These are phyloP conservation scores for Helminthosporium solani DNA, from an alignment of 2,329 filamentous ascomycete genomes.

Conservation along the genomic window DNA sequence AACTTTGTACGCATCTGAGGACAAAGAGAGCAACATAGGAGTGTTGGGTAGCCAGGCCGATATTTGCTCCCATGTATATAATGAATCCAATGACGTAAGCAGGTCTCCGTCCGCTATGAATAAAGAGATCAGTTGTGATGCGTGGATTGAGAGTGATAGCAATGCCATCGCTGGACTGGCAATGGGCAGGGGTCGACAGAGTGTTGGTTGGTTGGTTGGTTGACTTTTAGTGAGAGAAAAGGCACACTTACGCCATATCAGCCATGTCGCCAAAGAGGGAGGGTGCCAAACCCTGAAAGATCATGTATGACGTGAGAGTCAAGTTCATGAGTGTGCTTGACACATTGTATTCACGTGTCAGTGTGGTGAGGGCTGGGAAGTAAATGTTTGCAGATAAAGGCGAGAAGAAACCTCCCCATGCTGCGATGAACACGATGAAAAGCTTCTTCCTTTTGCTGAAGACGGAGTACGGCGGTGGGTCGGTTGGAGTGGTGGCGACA, in stretches of 20 bases:
- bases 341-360: constrained; percentile 40
- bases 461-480: constrained; percentile 19
- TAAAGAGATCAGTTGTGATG: neutral
- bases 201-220: too few species aligned
- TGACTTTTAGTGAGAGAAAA: too few species aligned
- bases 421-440: constrained; percentile 48
- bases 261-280: constrained; percentile 52
- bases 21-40: constrained; percentile 28
- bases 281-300: constrained; percentile 52
- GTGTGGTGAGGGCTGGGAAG: constrained; percentile 28
- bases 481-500: constrained; percentile 9
- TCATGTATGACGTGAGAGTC: constrained; percentile 51
- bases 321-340: constrained; percentile 49
- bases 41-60: constrained; percentile 28
- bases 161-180: too few species aligned
- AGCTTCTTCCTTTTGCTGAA: constrained; percentile 19
- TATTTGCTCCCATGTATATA: constrained; percentile 29
- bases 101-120: constrained; percentile 47
- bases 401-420: constrained; percentile 53
- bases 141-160: too few species aligned
- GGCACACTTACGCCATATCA: constrained; percentile 34
- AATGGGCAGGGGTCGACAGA: too few species aligned
- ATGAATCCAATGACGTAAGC: constrained; percentile 46
- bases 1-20: constrained; percentile 32
- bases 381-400: constrained; percentile 43